phyloP scores from a whole-genome alignment of 2,329 filamentous ascomycete genomes.

The Cercospora sp. region DNA sequence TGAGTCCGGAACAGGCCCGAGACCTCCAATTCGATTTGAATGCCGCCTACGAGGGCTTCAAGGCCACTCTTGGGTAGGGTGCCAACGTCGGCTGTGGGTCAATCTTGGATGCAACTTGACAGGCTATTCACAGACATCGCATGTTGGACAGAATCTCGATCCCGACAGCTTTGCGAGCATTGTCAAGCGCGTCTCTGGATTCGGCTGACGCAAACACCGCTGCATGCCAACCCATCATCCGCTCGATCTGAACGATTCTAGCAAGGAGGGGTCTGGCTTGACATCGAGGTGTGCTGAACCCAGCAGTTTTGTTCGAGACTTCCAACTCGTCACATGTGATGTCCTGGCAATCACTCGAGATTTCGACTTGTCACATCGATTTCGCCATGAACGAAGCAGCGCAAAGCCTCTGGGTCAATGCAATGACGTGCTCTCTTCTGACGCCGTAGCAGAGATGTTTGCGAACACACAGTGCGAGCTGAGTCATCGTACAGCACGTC shows the following conservation, averaged over 20 bases:
- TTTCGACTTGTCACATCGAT: not conserved
- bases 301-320: not conserved
- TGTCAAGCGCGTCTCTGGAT: not conserved
- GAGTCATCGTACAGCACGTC: not conserved
- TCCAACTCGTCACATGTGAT: not conserved
- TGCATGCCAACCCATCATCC: not conserved
- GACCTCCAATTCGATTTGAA: slow-evolving; percentile 93
- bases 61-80: slow-evolving; percentile 62
- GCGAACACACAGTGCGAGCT: not conserved
- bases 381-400: not conserved
- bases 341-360: not conserved
- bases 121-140: not conserved
- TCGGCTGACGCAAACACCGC: not conserved
- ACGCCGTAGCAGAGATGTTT: not conserved
- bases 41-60: slow-evolving; percentile 91
- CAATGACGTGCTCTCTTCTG: not conserved
- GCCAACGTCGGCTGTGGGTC: not conserved
- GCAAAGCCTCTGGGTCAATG: not conserved
- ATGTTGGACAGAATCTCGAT: not conserved
- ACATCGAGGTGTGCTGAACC: not conserved
- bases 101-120: not conserved
- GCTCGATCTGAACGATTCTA: not conserved
- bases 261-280: not conserved
- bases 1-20: slow-evolving; percentile 81
- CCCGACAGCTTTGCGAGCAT: not conserved